These are phyloP conservation scores for Leccinum uliginosum DNA, from an alignment of 768 basidiomycete genomes.

Conservation along the genomic window DNA sequence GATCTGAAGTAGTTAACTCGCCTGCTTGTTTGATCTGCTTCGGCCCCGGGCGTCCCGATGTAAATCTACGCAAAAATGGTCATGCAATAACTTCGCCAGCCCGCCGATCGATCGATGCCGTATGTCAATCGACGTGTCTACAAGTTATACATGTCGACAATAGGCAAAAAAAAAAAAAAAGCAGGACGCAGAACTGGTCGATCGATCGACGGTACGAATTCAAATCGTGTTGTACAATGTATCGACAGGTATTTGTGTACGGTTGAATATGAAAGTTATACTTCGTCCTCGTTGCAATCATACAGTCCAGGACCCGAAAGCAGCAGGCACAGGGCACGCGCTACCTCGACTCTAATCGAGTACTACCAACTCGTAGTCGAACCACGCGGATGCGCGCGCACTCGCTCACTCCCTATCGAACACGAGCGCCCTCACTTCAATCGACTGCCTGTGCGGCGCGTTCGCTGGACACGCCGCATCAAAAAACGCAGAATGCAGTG, in stretches of 20 bases:
- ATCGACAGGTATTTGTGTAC: too few relatives aligned
- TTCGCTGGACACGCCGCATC: conserved; percentile 30
- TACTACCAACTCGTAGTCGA: too few relatives aligned
- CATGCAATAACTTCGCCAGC: neutral
- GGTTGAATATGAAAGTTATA: too few relatives aligned
- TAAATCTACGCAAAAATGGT: neutral
- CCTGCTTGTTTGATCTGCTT: neutral
- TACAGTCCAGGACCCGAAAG: too few relatives aligned
- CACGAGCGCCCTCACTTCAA: conserved; percentile 37
- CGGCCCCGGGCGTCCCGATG: neutral
- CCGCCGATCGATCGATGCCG: neutral
- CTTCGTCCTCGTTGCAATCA: too few relatives aligned
- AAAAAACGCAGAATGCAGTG: conserved; percentile 38
- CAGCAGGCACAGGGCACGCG: too few relatives aligned
- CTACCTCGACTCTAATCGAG: too few relatives aligned
- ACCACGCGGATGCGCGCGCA: too few relatives aligned
- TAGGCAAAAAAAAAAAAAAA: neutral
- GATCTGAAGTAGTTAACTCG: neutral
- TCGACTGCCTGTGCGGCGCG: conserved; percentile 35
- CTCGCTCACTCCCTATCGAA: conserved; percentile 32
- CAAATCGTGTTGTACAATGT: neutral
- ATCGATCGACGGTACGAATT: neutral
- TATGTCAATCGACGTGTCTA: neutral
- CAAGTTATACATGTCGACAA: neutral
- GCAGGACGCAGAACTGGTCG: neutral